Percentiles rank a stretch among this genome's conserved stretches.
Conservation (phyloP, 768 basidiomycete species). For the Pleurotus tuber-regium region DNA sequence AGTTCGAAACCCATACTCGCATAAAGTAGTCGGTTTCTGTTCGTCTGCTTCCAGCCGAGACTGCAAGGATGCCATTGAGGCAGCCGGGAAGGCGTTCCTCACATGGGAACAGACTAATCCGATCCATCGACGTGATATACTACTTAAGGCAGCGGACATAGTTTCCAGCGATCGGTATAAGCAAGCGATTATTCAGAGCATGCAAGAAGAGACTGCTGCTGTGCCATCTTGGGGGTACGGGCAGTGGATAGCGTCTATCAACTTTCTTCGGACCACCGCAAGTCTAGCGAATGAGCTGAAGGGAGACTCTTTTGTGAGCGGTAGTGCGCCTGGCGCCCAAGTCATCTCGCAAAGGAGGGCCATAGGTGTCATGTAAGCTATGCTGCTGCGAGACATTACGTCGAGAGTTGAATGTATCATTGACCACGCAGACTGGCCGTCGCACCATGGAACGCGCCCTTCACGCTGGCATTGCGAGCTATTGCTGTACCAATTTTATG, state of each 20-base stretch:
- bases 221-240: conserved; percentile 17
- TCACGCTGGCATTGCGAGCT: conserved; percentile 41
- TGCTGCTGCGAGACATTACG: not conserved
- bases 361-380: conserved; percentile 50
- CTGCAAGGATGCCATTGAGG: conserved; percentile 41
- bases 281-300: conserved; percentile 33
- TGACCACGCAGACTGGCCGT: conserved; percentile 54
- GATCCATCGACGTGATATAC: conserved; percentile 37
- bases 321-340: conserved; percentile 37
- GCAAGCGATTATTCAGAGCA: conserved; percentile 27
- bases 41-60: conserved; percentile 46
- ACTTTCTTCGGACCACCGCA: conserved; percentile 30
- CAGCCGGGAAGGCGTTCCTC: conserved; percentile 43
- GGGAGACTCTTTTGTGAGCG: conserved; percentile 43
- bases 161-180: conserved; percentile 40
- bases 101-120: conserved; percentile 42
- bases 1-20: conserved; percentile 41
- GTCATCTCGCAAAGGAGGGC: conserved; percentile 46
- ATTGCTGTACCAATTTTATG: conserved; percentile 46
- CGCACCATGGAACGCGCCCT: conserved; percentile 56
- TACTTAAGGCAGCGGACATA: conserved; percentile 48
- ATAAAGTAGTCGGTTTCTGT: conserved; percentile 39
- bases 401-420: not conserved
- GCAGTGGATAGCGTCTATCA: conserved; percentile 24
- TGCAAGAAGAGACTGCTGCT: conserved; percentile 39